Evolutionary conservation across 345 rosid genomes (phyloP).

Genomic region (Hibiscus mutabilis): DNA sequence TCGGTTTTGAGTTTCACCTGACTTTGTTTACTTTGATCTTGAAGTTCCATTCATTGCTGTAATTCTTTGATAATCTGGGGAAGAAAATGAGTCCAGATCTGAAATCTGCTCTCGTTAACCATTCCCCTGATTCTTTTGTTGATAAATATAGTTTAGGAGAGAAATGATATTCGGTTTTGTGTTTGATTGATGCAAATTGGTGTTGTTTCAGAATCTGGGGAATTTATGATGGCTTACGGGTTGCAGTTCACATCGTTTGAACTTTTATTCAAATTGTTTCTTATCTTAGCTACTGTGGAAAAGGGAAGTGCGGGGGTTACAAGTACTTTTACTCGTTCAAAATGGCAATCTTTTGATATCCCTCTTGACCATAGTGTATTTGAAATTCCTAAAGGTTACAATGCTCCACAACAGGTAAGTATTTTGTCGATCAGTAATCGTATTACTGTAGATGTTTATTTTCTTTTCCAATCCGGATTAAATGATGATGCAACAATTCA

Average conservation of each 20-base stretch:
- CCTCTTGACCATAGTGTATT: slow-evolving; percentile 71
- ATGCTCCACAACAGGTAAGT: slow-evolving; percentile 85
- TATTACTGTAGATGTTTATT: neutral
- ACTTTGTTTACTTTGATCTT: neutral
- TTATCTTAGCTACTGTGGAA: slow-evolving; percentile 28
- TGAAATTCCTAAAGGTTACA: slow-evolving; percentile 67
- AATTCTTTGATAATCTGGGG: neutral
- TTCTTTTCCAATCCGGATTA: neutral
- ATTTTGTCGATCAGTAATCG: neutral
- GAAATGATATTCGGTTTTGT: neutral
- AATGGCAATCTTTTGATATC: slow-evolving; percentile 80
- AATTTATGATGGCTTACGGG: neutral
- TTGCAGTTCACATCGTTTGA: slow-evolving; percentile 6
- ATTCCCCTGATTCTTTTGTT: neutral
- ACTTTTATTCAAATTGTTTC: slow-evolving; percentile 15
- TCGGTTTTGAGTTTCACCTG: neutral
- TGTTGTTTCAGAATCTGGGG: neutral
- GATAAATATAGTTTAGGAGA: neutral
- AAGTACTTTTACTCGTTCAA: slow-evolving; percentile 57
- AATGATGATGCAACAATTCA: neutral
- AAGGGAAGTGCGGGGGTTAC: slow-evolving; percentile 55
- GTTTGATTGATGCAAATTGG: neutral
- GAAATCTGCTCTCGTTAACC: neutral
- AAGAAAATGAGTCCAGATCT: neutral
- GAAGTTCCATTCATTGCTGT: neutral